Evolutionary conservation across 2,329 filamentous ascomycete species (phyloP).

Genomic region (Biscogniauxia marginata): DNA sequence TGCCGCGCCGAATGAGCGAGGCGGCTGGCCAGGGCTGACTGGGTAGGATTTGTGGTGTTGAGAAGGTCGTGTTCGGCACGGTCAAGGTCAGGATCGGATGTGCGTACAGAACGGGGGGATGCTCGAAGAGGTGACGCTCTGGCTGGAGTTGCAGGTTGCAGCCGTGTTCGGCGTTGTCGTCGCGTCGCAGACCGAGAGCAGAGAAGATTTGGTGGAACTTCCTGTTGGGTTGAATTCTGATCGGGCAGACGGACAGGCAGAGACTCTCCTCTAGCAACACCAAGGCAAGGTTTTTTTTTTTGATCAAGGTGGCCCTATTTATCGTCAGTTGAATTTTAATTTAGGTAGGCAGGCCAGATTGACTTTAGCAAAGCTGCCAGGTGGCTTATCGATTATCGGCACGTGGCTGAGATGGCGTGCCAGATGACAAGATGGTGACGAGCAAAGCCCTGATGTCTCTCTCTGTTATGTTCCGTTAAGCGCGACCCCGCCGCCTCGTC

Average conservation of each 20-base stretch:
- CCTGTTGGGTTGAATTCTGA: neutral
- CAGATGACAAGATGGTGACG: neutral
- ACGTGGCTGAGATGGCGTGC: conserved; percentile 10
- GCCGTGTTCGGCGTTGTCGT: conserved; percentile 7
- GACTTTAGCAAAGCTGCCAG: conserved; percentile 19
- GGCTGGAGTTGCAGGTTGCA: too few relatives aligned
- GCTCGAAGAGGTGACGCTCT: too few relatives aligned
- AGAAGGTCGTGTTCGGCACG: conserved; percentile 1
- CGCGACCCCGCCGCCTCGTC: neutral
- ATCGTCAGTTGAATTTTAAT: conserved; percentile 7
- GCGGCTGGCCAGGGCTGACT: conserved; percentile 30
- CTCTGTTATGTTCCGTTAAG: neutral
- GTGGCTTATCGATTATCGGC: conserved; percentile 27
- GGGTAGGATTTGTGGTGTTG: neutral
- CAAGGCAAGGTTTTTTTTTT: conserved; percentile 13
- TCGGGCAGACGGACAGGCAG: neutral
- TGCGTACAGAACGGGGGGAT: too few relatives aligned
- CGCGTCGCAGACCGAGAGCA: conserved; percentile 12
- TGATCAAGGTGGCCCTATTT: conserved; percentile 14
- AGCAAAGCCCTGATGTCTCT: neutral
- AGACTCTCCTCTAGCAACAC: conserved; percentile 3
- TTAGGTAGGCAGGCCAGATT: conserved; percentile 2
- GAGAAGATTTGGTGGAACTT: neutral
- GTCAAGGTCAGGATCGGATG: neutral
- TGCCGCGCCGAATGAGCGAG: conserved; percentile 35